Evolutionary conservation across 2,329 filamentous ascomycete genomes (phyloP).

Genomic region (Fusarium fracticaudum): DNA sequence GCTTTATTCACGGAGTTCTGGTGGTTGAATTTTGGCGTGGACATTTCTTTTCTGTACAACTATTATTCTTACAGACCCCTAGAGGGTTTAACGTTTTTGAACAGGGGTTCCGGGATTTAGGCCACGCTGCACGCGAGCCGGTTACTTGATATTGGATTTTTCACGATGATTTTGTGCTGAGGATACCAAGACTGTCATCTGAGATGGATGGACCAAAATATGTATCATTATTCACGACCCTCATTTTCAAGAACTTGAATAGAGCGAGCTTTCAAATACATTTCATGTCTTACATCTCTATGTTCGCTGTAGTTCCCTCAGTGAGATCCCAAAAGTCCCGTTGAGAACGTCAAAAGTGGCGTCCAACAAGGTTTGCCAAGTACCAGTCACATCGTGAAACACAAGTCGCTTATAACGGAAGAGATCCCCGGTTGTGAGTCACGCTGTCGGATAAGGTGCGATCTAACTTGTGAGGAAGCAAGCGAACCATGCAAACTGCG

Average conservation of each 20-base stretch:
- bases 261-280: constrained; percentile 14
- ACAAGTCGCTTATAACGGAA: constrained; percentile 31
- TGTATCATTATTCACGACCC: constrained; percentile 47
- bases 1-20: constrained; percentile 19
- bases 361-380: constrained; percentile 20
- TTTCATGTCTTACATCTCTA: neutral
- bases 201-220: constrained; percentile 24
- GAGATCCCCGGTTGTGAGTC: constrained; percentile 36
- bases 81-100: constrained; percentile 18
- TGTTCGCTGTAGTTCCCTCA: neutral
- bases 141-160: constrained; percentile 1
- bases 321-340: neutral
- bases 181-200: constrained; percentile 41
- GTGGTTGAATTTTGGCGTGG: constrained; percentile 15
- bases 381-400: constrained; percentile 33
- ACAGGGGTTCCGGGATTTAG: constrained; percentile 16
- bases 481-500: constrained; percentile 26
- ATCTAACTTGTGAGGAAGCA: constrained; percentile 6
- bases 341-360: neutral
- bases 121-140: constrained; percentile 10
- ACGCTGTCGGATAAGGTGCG: constrained; percentile 19
- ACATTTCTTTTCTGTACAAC: constrained; percentile 46
- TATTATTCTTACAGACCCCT: constrained; percentile 42
- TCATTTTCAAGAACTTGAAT: constrained; percentile 32
- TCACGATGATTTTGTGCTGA: constrained; percentile 22